phyloP scores from a whole-genome alignment of 2,329 filamentous ascomycete genomes.

The Talaromyces pinophilus region DNA sequence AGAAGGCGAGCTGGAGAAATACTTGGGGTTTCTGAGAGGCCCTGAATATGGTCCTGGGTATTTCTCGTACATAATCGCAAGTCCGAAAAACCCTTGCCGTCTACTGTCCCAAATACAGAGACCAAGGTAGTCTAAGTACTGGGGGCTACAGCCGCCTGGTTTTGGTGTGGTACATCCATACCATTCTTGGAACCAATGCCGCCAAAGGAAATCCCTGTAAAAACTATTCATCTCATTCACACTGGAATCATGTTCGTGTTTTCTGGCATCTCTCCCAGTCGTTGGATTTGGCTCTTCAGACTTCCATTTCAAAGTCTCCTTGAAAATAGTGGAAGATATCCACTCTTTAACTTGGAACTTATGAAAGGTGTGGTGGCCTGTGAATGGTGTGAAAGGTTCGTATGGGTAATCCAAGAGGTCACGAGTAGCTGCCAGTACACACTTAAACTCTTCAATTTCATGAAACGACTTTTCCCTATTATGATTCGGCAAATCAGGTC shows the following conservation, averaged over 20 bases:
- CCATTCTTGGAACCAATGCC: neutral
- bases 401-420: neutral
- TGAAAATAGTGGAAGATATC: neutral
- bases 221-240: neutral
- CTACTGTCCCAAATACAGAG: constrained; percentile 3
- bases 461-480: neutral
- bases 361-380: neutral
- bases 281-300: constrained; percentile 1
- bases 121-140: constrained; percentile 4
- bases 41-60: neutral
- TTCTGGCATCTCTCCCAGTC: neutral
- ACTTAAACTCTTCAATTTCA: constrained; percentile 1
- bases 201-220: neutral
- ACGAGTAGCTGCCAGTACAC: constrained; percentile 1
- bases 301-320: neutral
- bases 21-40: neutral
- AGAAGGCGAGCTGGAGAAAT: neutral
- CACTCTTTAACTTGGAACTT: neutral
- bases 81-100: neutral
- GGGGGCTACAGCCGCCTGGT: neutral
- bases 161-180: neutral
- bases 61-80: neutral
- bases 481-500: neutral
- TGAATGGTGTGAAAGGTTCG: constrained; percentile 1
- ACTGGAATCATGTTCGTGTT: neutral